A percentile compares a stretch with the other conserved stretches of the same genome.
These are phyloP conservation scores for Trametes pubescens DNA, from an alignment of 1,284 basidiomycete genomes.

Conservation along the genomic window DNA sequence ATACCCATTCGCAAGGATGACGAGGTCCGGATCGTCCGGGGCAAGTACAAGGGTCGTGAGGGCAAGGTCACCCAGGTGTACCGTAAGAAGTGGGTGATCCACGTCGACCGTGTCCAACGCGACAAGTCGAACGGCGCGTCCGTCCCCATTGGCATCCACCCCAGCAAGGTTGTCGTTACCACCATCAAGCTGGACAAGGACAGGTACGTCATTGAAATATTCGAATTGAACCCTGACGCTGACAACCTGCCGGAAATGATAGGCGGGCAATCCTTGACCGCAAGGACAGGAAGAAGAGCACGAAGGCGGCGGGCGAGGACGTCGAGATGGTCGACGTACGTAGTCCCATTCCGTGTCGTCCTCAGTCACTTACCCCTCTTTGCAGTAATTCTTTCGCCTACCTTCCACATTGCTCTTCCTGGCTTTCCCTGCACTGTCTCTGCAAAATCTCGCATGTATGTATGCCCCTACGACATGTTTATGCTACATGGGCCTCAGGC, in stretches of 20 bases:
- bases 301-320: constrained; percentile 56
- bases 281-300: constrained; percentile 77
- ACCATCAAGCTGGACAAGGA: constrained; percentile 92
- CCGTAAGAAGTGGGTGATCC: constrained; percentile 99
- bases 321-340: constrained; percentile 82
- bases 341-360: constrained; percentile 30
- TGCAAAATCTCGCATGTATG: constrained; percentile 62
- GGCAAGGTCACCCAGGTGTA: constrained; percentile 98
- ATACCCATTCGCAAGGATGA: constrained; percentile 98
- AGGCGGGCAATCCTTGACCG: constrained; percentile 85
- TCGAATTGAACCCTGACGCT: no score
- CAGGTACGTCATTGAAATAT: constrained; percentile 54
- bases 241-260: background rate
- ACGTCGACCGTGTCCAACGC: constrained; percentile 97
- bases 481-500: constrained; percentile 52
- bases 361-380: background rate
- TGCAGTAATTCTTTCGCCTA: constrained; percentile 46
- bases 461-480: constrained; percentile 56
- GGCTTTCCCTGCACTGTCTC: constrained; percentile 45
- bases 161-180: constrained; percentile 96
- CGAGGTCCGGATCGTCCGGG: constrained; percentile 96
- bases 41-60: constrained; percentile 98
- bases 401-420: constrained; percentile 39
- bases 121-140: constrained; percentile 99
- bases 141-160: constrained; percentile 94